These are phyloP conservation scores for Suillus occidentalis DNA, from an alignment of 768 basidiomycete genomes.

Conservation along the genomic window DNA sequence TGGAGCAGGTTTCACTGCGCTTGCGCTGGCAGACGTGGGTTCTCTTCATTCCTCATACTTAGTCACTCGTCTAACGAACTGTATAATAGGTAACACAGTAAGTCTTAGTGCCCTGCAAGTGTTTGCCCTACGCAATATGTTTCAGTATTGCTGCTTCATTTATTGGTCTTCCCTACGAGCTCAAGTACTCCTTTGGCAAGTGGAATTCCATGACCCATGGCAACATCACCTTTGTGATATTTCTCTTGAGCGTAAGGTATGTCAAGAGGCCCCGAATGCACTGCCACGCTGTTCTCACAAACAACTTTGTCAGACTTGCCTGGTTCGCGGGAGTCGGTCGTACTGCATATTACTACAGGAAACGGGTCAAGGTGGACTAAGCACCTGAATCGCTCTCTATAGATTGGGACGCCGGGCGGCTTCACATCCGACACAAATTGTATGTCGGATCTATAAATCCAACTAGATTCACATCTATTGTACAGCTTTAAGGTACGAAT, in stretches of 20 bases:
- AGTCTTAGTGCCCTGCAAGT: slow-evolving; percentile 22
- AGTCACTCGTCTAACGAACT: slow-evolving; percentile 6
- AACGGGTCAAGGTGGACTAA: slow-evolving; percentile 1
- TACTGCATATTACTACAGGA: slow-evolving; percentile 42
- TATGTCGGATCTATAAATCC: neutral
- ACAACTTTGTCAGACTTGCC: slow-evolving; percentile 38
- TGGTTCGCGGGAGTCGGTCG: slow-evolving; percentile 58
- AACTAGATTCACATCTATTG: neutral
- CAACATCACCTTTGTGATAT: slow-evolving; percentile 64
- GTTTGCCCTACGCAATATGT: slow-evolving; percentile 12
- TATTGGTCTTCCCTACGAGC: slow-evolving; percentile 53
- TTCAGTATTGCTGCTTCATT: slow-evolving; percentile 58
- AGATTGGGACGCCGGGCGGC: too few relatives aligned
- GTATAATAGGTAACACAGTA: slow-evolving; percentile 58
- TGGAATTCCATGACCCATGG: slow-evolving; percentile 82
- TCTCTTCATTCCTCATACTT: slow-evolving; percentile 1
- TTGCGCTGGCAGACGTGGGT: slow-evolving; percentile 72
- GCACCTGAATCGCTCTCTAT: neutral
- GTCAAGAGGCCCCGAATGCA: slow-evolving; percentile 11
- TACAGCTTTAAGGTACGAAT: neutral
- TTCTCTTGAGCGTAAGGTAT: slow-evolving; percentile 60
- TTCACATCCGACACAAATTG: too few relatives aligned
- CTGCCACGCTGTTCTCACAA: neutral
- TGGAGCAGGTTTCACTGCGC: slow-evolving; percentile 58
- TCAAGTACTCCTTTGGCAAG: slow-evolving; percentile 46